Evolutionary conservation across 78 protist species (phyloP).

Genomic region (Dictyostelium citrinum): DNA sequence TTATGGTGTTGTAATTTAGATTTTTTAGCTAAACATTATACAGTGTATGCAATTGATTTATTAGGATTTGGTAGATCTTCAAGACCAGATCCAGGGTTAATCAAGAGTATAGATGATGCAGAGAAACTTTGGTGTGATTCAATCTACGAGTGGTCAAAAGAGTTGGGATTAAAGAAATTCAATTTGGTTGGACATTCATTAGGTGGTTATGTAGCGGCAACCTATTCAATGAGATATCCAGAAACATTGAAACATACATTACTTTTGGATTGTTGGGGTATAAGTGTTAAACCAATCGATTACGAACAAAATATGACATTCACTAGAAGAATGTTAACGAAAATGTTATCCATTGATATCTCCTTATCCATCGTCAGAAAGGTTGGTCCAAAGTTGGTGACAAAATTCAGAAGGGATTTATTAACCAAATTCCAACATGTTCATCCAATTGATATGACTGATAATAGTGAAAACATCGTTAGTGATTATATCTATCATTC

Average conservation of each 20-base stretch:
- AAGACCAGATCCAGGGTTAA: conserved; percentile 7
- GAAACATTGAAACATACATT: neutral
- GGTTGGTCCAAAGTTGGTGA: conserved; percentile 25
- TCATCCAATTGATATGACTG: neutral
- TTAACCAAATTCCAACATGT: conserved; percentile 7
- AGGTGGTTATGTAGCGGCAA: conserved; percentile 47
- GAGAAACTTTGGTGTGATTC: conserved; percentile 40
- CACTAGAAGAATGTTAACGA: neutral
- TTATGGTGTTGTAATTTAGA: conserved; percentile 68
- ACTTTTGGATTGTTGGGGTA: conserved; percentile 5
- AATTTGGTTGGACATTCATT: conserved; percentile 70
- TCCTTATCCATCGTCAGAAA: conserved; percentile 5
- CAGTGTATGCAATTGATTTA: conserved; percentile 71
- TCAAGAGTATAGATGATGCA: conserved; percentile 38
- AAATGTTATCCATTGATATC: neutral
- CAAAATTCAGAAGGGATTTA: conserved; percentile 6
- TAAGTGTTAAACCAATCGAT: neutral
- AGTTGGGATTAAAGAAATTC: conserved; percentile 47
- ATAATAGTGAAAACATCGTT: conserved; percentile 4
- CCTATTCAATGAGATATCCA: conserved; percentile 47
- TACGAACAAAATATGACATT: conserved; percentile 29
- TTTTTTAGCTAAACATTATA: conserved; percentile 33
- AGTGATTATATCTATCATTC: conserved; percentile 54
- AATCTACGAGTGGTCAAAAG: conserved; percentile 44
- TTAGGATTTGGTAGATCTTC: conserved; percentile 70